Evolutionary conservation across 2,329 filamentous ascomycete genomes (phyloP), one percentile per base, ranked within the genome.

Genomic region (Pleurostoma richardsiae): DNA sequence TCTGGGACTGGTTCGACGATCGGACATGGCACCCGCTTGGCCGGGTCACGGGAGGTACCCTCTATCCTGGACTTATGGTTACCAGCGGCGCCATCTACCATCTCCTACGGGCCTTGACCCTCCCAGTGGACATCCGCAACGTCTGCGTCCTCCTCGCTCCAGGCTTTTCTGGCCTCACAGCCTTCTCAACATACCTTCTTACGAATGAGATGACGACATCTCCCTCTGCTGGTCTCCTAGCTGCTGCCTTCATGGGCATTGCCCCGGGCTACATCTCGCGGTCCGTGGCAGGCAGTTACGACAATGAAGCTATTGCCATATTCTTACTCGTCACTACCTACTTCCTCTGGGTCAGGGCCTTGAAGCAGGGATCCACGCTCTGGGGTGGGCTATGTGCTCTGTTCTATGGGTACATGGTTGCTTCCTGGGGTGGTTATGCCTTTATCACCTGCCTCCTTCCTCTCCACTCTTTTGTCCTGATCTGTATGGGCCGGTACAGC

Each of bases 1-100:
- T 99, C 68, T 99, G 94, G 94, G 92, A 99, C 69, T 99, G 94
- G 94, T 99, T 99, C 64, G 94, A 99, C 71, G 94, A 99, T 76
- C 85, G 94, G 75, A 99, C 94, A 82, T 99, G 94, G 94, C 92
- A 99, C 71, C 94, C 94, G 59, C 86, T 99, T 52, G 94, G 94
- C 59, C 90, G 94, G 74, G 94, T 99, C 64, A 99, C 94, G 50
- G 94, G 94, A 71, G 94, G 94, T 63, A 99, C 94, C n/a, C 82
- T 99, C 53, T 99, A 99, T 68, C 94, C 94, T 43, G 94, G 94
- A 60, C 79, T 99, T 62, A 99, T 99, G 94, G 95, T 99, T 59
- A 99, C 94, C 63, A 97, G 92, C 70, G 95, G 94, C 58, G 84
- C 80, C 69, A 97, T 99, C 70, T 97, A 96, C 77, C 92, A 99